These are phyloP conservation scores for Pholiota adiposa DNA, from an alignment of 1,284 basidiomycete species.

Conservation along the genomic window DNA sequence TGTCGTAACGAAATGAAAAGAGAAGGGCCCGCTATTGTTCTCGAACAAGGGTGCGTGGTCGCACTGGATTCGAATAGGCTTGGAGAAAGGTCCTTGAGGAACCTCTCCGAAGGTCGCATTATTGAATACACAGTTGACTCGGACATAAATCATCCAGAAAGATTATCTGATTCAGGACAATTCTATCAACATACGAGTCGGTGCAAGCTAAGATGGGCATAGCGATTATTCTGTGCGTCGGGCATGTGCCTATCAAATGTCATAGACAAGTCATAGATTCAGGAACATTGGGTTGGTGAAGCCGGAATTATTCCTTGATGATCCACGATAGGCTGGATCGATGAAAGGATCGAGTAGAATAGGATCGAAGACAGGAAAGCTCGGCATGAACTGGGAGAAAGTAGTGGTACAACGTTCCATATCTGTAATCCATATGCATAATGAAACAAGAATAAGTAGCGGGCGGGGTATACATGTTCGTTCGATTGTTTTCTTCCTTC, in stretches of 20 bases:
- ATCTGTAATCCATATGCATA: slow-evolving; percentile 9
- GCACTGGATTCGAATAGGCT: neutral
- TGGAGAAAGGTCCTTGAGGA: neutral
- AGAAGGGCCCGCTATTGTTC: neutral
- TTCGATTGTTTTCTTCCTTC: slow-evolving; percentile 1
- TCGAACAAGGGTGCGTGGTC: neutral
- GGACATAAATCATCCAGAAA: slow-evolving; percentile 1
- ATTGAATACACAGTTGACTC: neutral
- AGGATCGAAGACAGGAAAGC: neutral
- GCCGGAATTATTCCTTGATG: slow-evolving; percentile 9
- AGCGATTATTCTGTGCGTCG: slow-evolving; percentile 13
- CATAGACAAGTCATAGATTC: neutral
- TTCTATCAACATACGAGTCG: slow-evolving; percentile 17
- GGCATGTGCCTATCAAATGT: neutral
- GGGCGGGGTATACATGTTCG: neutral
- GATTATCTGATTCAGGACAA: slow-evolving; percentile 14
- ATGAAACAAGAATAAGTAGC: slow-evolving; percentile 13
- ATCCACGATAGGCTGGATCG: slow-evolving; percentile 5
- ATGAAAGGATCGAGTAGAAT: slow-evolving; percentile 1
- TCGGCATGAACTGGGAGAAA: neutral
- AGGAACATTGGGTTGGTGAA: neutral
- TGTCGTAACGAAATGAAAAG: neutral
- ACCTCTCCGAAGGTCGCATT: neutral
- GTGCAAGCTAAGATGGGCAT: slow-evolving; percentile 21
- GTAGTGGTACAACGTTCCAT: slow-evolving; percentile 8